Percentiles rank a stretch among this genome's conserved stretches.
Evolutionary conservation across 2,329 filamentous ascomycete species (phyloP).

Genomic region (Arthrobotrys sinensis): DNA sequence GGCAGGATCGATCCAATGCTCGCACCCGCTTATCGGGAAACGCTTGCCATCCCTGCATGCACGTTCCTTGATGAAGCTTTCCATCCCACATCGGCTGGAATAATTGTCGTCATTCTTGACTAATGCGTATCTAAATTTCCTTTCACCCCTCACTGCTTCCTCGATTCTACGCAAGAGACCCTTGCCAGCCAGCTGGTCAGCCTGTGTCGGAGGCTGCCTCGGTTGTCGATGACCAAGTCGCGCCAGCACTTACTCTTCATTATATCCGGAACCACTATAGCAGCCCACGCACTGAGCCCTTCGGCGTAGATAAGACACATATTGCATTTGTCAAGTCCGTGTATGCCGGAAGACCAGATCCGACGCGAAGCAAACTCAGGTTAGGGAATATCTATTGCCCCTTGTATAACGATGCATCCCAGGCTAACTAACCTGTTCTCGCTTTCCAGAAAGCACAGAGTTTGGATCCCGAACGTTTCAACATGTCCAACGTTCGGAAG

Average conservation of each 20-base stretch:
- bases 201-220: slow-evolving; percentile 40
- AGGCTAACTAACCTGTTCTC: slow-evolving; percentile 25
- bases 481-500: slow-evolving; percentile 59
- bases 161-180: slow-evolving; percentile 25
- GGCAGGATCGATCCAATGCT: slow-evolving; percentile 22
- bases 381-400: slow-evolving; percentile 19
- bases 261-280: slow-evolving; percentile 41
- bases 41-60: slow-evolving; percentile 49
- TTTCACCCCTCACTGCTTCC: slow-evolving; percentile 40
- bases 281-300: slow-evolving; percentile 5
- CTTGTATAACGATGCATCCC: slow-evolving; percentile 13
- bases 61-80: slow-evolving; percentile 39
- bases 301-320: slow-evolving; percentile 38
- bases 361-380: slow-evolving; percentile 30
- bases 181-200: slow-evolving; percentile 30
- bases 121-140: slow-evolving; percentile 36
- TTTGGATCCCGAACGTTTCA: slow-evolving; percentile 38
- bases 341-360: slow-evolving; percentile 41
- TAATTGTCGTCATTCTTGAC: slow-evolving; percentile 59
- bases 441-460: slow-evolving; percentile 22
- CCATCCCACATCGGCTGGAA: slow-evolving; percentile 47
- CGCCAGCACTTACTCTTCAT: slow-evolving; percentile 19
- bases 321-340: slow-evolving; percentile 10
- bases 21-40: slow-evolving; percentile 51
- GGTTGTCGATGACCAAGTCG: slow-evolving; percentile 42